phyloP scores from a whole-genome alignment of 768 basidiomycete species.

The Auricularia sp. region DNA sequence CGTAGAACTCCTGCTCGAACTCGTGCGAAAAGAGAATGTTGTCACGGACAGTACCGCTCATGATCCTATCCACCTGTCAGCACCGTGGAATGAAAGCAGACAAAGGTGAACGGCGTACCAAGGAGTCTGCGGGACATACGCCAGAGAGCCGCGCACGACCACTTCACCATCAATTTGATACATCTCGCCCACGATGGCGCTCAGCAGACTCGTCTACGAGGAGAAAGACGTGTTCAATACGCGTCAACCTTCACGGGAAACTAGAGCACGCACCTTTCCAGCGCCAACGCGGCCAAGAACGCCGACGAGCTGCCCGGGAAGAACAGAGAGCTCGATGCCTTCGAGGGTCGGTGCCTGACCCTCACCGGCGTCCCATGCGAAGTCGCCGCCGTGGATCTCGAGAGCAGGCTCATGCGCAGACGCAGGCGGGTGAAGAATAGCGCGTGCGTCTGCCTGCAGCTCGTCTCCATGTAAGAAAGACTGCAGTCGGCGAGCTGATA shows the following conservation, averaged over 20 bases:
- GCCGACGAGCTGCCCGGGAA: conserved; percentile 78
- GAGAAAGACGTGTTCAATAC: background rate
- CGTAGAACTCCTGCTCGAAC: conserved; percentile 78
- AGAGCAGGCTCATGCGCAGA: conserved; percentile 34
- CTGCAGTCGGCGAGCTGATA: conserved; percentile 71
- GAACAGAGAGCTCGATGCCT: conserved; percentile 61
- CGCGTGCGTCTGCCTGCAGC: conserved; percentile 69
- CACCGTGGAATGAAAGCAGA: background rate
- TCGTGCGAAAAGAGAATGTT: conserved; percentile 90
- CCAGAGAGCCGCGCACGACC: conserved; percentile 53
- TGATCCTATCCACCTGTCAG: conserved; percentile 42
- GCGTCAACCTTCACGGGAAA: background rate
- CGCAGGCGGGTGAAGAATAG: conserved; percentile 22
- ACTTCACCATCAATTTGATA: conserved; percentile 63
- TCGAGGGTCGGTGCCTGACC: conserved; percentile 53
- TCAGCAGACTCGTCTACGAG: conserved; percentile 56
- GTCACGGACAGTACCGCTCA: conserved; percentile 76
- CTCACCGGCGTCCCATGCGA: conserved; percentile 59
- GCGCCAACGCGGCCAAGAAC: conserved; percentile 83
- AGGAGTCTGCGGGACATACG: conserved; percentile 81
- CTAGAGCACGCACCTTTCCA: conserved; percentile 54
- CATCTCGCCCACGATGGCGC: conserved; percentile 86
- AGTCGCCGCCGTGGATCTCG: conserved; percentile 65
- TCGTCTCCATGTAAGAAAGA: conserved; percentile 70
- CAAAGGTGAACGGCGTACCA: conserved; percentile 38